A percentile compares a stretch with the other conserved stretches of the same genome.
phyloP scores from a whole-genome alignment of 1,284 basidiomycete species.

The Waitea zeae region DNA sequence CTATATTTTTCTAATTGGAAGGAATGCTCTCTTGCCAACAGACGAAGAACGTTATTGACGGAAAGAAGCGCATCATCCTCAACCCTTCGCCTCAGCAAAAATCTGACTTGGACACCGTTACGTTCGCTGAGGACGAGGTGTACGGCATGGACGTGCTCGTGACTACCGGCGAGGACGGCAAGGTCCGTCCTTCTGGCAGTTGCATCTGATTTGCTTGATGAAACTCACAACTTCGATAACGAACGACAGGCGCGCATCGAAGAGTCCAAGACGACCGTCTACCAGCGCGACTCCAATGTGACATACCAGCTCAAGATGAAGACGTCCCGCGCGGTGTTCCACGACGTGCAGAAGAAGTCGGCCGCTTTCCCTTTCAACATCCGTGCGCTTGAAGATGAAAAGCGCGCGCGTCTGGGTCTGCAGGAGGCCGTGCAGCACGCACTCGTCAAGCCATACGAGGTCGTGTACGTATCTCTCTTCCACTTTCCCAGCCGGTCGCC shows the following conservation, averaged over 20 bases:
- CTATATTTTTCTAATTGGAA: conserved; percentile 11
- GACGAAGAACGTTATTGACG: conserved; percentile 86
- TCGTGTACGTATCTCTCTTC: conserved; percentile 40
- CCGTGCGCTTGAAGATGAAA: conserved; percentile 87
- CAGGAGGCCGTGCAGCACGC: conserved; percentile 92
- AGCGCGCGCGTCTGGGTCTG: conserved; percentile 86
- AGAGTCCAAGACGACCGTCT: conserved; percentile 83
- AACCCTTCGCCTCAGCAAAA: conserved; percentile 77
- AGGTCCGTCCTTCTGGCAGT: conserved; percentile 28
- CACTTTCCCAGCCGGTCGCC: no score
- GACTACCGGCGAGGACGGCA: conserved; percentile 78
- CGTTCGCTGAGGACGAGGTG: conserved; percentile 88
- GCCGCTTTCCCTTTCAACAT: conserved; percentile 97
- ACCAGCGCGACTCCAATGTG: conserved; percentile 74
- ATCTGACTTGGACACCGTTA: conserved; percentile 68
- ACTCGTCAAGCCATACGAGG: conserved; percentile 81
- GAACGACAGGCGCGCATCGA: conserved; percentile 58
- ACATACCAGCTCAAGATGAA: conserved; percentile 98
- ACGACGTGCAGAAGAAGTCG: conserved; percentile 95
- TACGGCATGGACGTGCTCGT: conserved; percentile 92
- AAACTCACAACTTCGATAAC: no score
- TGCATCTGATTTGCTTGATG: not conserved
- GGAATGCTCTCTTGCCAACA: conserved; percentile 89
- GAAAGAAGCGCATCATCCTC: conserved; percentile 89
- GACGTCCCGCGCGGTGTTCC: conserved; percentile 87